Conservation (phyloP, 805 yeast species). For the Kazachstania taianensis region DNA sequence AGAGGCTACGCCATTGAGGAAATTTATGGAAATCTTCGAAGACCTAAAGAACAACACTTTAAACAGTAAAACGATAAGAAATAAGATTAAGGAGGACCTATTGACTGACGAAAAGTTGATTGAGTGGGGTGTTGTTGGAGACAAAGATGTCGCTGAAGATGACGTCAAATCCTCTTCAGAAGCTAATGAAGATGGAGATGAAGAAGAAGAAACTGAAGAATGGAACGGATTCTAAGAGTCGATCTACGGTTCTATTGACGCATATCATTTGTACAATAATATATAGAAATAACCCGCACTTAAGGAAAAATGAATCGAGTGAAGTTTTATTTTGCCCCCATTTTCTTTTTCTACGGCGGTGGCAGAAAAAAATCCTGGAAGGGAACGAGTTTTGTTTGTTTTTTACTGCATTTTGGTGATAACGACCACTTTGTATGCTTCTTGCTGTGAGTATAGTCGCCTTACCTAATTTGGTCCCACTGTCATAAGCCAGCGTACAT, state of each 20-base stretch:
- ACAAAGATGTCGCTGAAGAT: conserved; percentile 13
- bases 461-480: background rate
- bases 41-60: conserved; percentile 38
- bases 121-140: conserved; percentile 47
- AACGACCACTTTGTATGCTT: too few relatives aligned
- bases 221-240: conserved; percentile 33
- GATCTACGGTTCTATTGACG: background rate
- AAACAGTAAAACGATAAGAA: conserved; percentile 54
- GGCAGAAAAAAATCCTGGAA: too few relatives aligned
- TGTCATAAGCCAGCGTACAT: background rate
- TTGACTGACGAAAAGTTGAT: conserved; percentile 51
- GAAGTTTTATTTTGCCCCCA: too few relatives aligned
- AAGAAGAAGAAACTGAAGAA: conserved; percentile 29
- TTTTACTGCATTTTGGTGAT: too few relatives aligned
- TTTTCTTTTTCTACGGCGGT: too few relatives aligned
- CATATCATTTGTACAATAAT: background rate
- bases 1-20: conserved; percentile 40
- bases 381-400: too few relatives aligned
- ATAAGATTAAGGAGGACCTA: conserved; percentile 55
- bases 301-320: too few relatives aligned
- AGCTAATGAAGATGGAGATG: conserved; percentile 6
- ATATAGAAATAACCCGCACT: background rate
- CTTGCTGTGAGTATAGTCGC: background rate
- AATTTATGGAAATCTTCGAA: conserved; percentile 51
- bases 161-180: background rate